Percentiles rank a stretch among this genome's conserved stretches.
Conservation (phyloP, 805 yeast genomes). For the Blastobotrys muscicola region DNA sequence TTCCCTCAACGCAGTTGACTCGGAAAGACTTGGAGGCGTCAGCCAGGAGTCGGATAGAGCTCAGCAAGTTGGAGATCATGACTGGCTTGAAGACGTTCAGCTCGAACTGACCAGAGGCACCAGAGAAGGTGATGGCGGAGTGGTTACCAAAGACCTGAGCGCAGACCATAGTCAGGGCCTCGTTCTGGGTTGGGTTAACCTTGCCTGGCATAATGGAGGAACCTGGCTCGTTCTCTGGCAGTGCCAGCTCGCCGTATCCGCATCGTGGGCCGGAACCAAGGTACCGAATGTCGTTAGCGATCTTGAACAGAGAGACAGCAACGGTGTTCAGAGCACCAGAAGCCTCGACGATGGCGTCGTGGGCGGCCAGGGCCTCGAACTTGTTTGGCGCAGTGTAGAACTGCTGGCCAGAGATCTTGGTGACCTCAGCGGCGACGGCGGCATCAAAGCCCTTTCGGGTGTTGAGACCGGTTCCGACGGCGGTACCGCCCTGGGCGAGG, state of each 20-base stretch:
- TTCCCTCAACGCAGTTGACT: conserved; percentile 90
- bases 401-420: conserved; percentile 77
- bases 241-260: conserved; percentile 91
- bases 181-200: conserved; percentile 98
- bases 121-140: conserved; percentile 89
- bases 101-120: conserved; percentile 98
- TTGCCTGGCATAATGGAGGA: conserved; percentile 99
- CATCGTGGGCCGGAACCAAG: conserved; percentile 99
- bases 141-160: conserved; percentile 97
- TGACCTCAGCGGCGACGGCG: conserved; percentile 77
- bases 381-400: conserved; percentile 96
- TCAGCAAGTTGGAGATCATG: conserved; percentile 80
- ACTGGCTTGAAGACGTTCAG: conserved; percentile 97
- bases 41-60: conserved; percentile 78
- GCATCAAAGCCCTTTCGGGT: conserved; percentile 84
- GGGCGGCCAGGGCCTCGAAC: conserved; percentile 98
- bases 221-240: conserved; percentile 99
- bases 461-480: conserved; percentile 98
- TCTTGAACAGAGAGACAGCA: conserved; percentile 88
- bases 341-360: conserved; percentile 96
- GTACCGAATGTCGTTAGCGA: conserved; percentile 96
- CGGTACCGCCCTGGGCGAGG: conserved; percentile 99
- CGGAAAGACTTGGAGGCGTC: conserved; percentile 90
- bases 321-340: conserved; percentile 95
- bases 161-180: conserved; percentile 97